Conservation (phyloP, 495 filamentous ascomycete genomes). For the Lineolata rhizophorae region DNA sequence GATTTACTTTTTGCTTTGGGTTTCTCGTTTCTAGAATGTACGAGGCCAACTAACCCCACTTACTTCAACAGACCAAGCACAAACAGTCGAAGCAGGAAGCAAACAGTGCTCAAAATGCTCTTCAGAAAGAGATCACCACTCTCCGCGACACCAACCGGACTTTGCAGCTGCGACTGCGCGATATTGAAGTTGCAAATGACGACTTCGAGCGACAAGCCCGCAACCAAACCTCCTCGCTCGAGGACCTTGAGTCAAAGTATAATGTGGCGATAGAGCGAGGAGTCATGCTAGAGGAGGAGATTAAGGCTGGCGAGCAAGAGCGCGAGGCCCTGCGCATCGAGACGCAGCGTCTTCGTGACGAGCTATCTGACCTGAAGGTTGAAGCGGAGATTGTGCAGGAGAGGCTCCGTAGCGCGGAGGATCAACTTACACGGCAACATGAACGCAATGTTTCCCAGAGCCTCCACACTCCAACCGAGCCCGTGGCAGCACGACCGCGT, state of each 20-base stretch:
- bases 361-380: constrained; percentile 78
- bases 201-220: constrained; percentile 92
- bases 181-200: constrained; percentile 95
- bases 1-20: not conserved
- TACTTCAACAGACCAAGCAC: constrained; percentile 56
- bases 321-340: constrained; percentile 73
- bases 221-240: constrained; percentile 80
- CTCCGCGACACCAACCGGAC: constrained; percentile 68
- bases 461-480: constrained; percentile 25
- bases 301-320: constrained; percentile 75
- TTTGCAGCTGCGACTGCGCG: constrained; percentile 60
- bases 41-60: too few relatives aligned
- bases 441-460: constrained; percentile 20
- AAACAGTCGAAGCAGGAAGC: constrained; percentile 83
- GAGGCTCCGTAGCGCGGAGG: constrained; percentile 55
- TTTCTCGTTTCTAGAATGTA: not conserved
- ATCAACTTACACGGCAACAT: constrained; percentile 27
- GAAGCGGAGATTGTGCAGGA: constrained; percentile 87
- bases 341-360: constrained; percentile 66
- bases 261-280: constrained; percentile 78
- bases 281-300: constrained; percentile 88
- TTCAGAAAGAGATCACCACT: constrained; percentile 91
- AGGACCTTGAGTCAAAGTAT: constrained; percentile 93
- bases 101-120: constrained; percentile 52
- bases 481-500: constrained; percentile 16